A percentile compares a stretch with the other conserved stretches of the same genome.
These are phyloP conservation scores for Neophaeococcomyces aloes DNA, from an alignment of 2,329 filamentous ascomycete genomes.

Conservation along the genomic window DNA sequence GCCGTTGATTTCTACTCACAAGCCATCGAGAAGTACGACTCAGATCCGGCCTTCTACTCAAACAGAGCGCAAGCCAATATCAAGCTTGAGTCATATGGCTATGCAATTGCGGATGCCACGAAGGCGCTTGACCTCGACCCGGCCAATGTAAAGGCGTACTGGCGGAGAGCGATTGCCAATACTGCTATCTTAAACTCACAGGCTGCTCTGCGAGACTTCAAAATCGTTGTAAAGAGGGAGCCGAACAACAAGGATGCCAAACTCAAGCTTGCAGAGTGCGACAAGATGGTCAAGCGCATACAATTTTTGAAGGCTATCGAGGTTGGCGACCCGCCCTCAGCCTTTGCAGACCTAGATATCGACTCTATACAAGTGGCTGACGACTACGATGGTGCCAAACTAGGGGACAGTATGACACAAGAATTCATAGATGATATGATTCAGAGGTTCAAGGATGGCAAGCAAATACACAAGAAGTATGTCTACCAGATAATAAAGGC, in stretches of 20 bases:
- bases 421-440: conserved; percentile 98
- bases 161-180: conserved; percentile 81
- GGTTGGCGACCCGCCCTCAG: conserved; percentile 81
- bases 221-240: conserved; percentile 75
- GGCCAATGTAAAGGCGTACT: conserved; percentile 81
- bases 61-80: conserved; percentile 92
- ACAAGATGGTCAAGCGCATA: conserved; percentile 83
- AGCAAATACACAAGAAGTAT: conserved; percentile 92
- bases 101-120: conserved; percentile 79
- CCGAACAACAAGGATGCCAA: conserved; percentile 84
- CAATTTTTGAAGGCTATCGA: conserved; percentile 95
- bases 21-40: conserved; percentile 72
- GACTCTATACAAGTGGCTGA: conserved; percentile 74
- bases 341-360: conserved; percentile 79
- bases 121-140: conserved; percentile 86
- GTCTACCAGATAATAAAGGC: conserved; percentile 92
- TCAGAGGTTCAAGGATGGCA: conserved; percentile 86
- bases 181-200: conserved; percentile 81
- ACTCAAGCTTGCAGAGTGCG: conserved; percentile 81
- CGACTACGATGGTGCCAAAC: conserved; percentile 70
- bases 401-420: conserved; percentile 79
- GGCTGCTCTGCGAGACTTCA: conserved; percentile 87
- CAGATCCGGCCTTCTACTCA: conserved; percentile 81
- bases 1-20: conserved; percentile 77
- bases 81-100: conserved; percentile 90